Conservation (phyloP, 2,329 filamentous ascomycete genomes). For the Didymella pomorum region DNA sequence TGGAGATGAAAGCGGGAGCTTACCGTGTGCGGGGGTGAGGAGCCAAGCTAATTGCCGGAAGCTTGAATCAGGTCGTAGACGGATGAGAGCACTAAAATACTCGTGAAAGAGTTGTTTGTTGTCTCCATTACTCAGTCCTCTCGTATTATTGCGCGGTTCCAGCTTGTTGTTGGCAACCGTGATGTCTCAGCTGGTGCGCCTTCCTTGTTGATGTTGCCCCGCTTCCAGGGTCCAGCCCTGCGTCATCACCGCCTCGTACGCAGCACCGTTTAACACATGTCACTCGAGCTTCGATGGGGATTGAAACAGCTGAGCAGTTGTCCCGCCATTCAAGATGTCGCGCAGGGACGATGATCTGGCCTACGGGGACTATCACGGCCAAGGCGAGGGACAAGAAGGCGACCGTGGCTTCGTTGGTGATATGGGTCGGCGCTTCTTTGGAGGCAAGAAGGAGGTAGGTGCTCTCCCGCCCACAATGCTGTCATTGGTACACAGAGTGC, state of each 20-base stretch:
- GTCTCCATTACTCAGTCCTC: background rate
- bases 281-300: background rate
- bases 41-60: background rate
- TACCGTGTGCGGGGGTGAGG: constrained; percentile 10
- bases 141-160: constrained; percentile 4
- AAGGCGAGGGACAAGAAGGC: constrained; percentile 51
- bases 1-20: constrained; percentile 11
- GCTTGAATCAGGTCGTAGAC: background rate
- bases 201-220: constrained; percentile 19
- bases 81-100: background rate
- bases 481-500: constrained; percentile 25
- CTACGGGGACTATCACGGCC: constrained; percentile 61
- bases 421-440: constrained; percentile 57
- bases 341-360: constrained; percentile 61
- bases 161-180: constrained; percentile 6
- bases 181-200: constrained; percentile 20
- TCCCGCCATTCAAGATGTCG: constrained; percentile 34
- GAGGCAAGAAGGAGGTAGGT: constrained; percentile 45
- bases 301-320: background rate
- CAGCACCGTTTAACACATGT: background rate
- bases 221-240: constrained; percentile 12
- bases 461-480: constrained; percentile 28
- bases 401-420: constrained; percentile 63
- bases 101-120: background rate
- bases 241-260: constrained; percentile 18